Percentiles rank a stretch among this genome's conserved stretches.
Evolutionary conservation across 495 filamentous ascomycete genomes (phyloP).

Genomic region (Xylaria venustula): DNA sequence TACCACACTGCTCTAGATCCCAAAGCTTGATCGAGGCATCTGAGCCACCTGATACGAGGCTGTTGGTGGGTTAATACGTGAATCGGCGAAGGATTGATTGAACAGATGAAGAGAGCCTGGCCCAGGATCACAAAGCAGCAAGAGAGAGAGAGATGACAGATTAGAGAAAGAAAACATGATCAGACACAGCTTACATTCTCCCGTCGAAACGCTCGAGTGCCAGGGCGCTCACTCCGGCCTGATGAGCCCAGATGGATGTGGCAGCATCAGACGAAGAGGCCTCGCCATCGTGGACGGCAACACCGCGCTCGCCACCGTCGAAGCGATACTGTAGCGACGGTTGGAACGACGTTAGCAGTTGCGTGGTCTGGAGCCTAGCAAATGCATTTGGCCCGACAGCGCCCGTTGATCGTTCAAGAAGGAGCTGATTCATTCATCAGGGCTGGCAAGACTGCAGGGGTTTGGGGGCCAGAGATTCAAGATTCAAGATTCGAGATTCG

Average conservation of each 20-base stretch:
- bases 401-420: conserved; percentile 71
- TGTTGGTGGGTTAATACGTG: conserved; percentile 32
- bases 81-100: too few relatives aligned
- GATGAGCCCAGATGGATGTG: conserved; percentile 58
- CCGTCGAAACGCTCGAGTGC: conserved; percentile 76
- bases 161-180: not conserved
- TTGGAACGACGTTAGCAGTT: conserved; percentile 55
- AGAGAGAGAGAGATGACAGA: not conserved
- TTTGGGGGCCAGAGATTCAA: not conserved
- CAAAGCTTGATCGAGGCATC: conserved; percentile 77
- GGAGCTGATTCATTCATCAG: conserved; percentile 77
- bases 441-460: not conserved
- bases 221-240: conserved; percentile 71
- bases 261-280: conserved; percentile 19
- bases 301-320: conserved; percentile 52
- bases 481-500: too few relatives aligned
- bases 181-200: conserved; percentile 67
- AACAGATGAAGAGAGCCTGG: too few relatives aligned
- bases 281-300: conserved; percentile 17
- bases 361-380: conserved; percentile 60
- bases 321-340: conserved; percentile 65
- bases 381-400: conserved; percentile 58
- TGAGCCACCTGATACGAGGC: conserved; percentile 78
- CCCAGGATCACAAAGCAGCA: not conserved
- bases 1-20: conserved; percentile 65